Conservation (phyloP, 1,284 basidiomycete genomes). For the Hortiboletus rubellus region DNA sequence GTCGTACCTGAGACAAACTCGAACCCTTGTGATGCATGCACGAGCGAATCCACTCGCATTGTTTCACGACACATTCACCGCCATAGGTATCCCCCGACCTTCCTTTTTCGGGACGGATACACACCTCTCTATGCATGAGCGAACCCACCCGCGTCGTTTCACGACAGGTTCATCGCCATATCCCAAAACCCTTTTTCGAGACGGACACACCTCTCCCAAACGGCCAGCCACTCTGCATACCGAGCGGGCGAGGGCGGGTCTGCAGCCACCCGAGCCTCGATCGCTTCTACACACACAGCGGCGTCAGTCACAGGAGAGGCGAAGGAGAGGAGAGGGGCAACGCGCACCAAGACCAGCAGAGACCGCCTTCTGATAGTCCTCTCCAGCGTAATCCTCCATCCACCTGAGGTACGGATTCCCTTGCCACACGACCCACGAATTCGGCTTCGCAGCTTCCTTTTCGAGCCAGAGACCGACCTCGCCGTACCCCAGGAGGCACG, state of each 20-base stretch:
- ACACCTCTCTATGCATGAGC: too few relatives aligned
- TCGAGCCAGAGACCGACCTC: slow-evolving; percentile 86
- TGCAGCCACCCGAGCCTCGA: slow-evolving; percentile 58
- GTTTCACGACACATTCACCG: neutral
- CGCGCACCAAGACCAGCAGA: slow-evolving; percentile 65
- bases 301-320: neutral
- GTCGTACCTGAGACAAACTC: too few relatives aligned
- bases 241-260: slow-evolving; percentile 66
- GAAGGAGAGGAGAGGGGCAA: too few relatives aligned
- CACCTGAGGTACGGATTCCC: slow-evolving; percentile 76
- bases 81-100: too few relatives aligned
- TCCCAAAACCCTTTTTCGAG: slow-evolving; percentile 93
- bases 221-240: slow-evolving; percentile 64
- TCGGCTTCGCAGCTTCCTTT: slow-evolving; percentile 49
- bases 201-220: slow-evolving; percentile 78
- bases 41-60: too few relatives aligned
- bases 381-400: slow-evolving; percentile 82
- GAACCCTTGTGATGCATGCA: too few relatives aligned
- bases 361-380: slow-evolving; percentile 71
- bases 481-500: slow-evolving; percentile 93
- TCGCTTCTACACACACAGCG: slow-evolving; percentile 45
- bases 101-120: too few relatives aligned
- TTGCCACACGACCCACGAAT: slow-evolving; percentile 57
- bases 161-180: slow-evolving; percentile 57
- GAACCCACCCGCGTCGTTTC: neutral